A percentile compares a stretch with the other conserved stretches of the same genome.
These are phyloP conservation scores for Barnettozyma vustinii DNA, from an alignment of 805 yeast species.

Conservation along the genomic window DNA sequence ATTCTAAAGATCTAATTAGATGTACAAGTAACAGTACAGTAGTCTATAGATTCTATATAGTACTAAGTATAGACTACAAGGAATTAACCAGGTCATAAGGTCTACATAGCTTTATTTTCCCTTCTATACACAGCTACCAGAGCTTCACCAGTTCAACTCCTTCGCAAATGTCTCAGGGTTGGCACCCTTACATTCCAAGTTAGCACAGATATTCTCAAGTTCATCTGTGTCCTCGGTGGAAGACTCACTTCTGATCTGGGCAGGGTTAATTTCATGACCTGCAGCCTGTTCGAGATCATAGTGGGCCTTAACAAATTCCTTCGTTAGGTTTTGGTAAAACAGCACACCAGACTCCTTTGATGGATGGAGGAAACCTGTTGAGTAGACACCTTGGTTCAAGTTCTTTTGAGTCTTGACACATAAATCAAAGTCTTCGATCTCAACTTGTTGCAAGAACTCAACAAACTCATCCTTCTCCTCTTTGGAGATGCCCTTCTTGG, in stretches of 20 bases:
- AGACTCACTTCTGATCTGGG: conserved; percentile 33
- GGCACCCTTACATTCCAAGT: conserved; percentile 45
- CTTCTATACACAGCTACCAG: neutral
- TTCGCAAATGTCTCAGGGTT: conserved; percentile 31
- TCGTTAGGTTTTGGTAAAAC: conserved; percentile 48
- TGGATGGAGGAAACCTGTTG: conserved; percentile 57
- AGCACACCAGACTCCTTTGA: conserved; percentile 54
- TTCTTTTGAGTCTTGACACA: conserved; percentile 57
- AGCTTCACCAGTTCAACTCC: conserved; percentile 22
- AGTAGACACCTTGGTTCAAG: conserved; percentile 54
- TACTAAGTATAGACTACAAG: no score
- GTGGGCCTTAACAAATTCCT: conserved; percentile 54
- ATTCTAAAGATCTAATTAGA: no score
- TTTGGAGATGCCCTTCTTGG: conserved; percentile 51
- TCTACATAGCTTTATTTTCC: no score
- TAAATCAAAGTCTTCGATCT: conserved; percentile 54
- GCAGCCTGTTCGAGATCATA: conserved; percentile 38
- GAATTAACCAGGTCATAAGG: no score
- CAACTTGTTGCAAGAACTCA: conserved; percentile 58
- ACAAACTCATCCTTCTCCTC: conserved; percentile 54
- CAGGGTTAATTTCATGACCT: conserved; percentile 49
- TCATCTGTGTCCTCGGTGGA: conserved; percentile 41
- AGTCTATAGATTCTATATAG: no score
- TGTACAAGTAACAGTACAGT: no score
- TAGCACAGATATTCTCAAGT: conserved; percentile 43